phyloP scores from a whole-genome alignment of 345 rosid genomes.

The Punica granatum region DNA sequence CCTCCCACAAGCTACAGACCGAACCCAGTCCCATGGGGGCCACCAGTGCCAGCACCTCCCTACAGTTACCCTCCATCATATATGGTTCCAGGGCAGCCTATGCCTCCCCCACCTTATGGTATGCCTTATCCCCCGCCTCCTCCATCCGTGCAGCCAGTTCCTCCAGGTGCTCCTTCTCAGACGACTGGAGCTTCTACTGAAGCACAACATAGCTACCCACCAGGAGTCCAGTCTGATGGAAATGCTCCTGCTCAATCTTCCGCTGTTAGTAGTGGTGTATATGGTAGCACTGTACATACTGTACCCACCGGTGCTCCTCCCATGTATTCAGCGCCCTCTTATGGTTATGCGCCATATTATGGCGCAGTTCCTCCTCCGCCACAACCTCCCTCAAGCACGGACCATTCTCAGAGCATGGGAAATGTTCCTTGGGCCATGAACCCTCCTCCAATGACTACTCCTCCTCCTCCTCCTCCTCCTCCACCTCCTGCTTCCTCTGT shows the following conservation, averaged over 20 bases:
- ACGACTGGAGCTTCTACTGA: slow-evolving; percentile 50
- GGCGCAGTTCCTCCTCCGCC: slow-evolving; percentile 67
- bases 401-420: slow-evolving; percentile 50
- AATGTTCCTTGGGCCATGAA: slow-evolving; percentile 72
- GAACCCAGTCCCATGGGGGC: slow-evolving; percentile 86
- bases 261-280: slow-evolving; percentile 33
- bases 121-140: slow-evolving; percentile 54
- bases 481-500: slow-evolving; percentile 44
- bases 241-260: slow-evolving; percentile 42
- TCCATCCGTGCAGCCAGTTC: slow-evolving; percentile 54
- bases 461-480: slow-evolving; percentile 42
- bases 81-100: slow-evolving; percentile 77
- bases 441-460: slow-evolving; percentile 42
- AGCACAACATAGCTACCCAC: slow-evolving; percentile 73
- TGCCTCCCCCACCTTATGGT: slow-evolving; percentile 73
- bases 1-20: slow-evolving; percentile 48
- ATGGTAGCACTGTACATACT: slow-evolving; percentile 37
- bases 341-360: slow-evolving; percentile 71
- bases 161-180: slow-evolving; percentile 48
- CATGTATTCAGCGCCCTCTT: slow-evolving; percentile 41
- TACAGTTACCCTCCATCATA: slow-evolving; percentile 69
- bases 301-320: slow-evolving; percentile 47
- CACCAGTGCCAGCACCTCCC: slow-evolving; percentile 73
- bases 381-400: slow-evolving; percentile 39
- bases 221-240: slow-evolving; percentile 76